Evolutionary conservation across 78 protist species (phyloP).

Genomic region (Anaeramoeba flamelloides): DNA sequence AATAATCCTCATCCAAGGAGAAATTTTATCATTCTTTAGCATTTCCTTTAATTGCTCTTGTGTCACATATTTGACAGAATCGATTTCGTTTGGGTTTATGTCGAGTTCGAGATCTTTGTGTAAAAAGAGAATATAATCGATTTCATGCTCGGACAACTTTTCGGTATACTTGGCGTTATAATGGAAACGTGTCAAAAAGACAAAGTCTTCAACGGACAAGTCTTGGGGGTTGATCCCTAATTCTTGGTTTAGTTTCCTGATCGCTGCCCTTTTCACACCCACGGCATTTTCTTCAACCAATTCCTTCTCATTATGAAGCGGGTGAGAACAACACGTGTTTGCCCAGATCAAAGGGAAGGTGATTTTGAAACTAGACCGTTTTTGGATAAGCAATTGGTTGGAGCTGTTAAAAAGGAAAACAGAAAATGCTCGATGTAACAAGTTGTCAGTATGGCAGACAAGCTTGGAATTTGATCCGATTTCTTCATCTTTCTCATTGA

Average conservation of each 20-base stretch:
- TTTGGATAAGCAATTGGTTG: slow-evolving; percentile 49
- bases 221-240: not conserved
- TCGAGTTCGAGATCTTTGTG: not conserved
- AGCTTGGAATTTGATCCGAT: no score
- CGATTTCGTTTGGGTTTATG: not conserved
- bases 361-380: slow-evolving; percentile 51
- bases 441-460: slow-evolving; percentile 36
- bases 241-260: not conserved
- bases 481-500: no score
- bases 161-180: not conserved
- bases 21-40: not conserved
- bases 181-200: not conserved
- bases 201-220: not conserved
- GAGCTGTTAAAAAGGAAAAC: slow-evolving; percentile 44
- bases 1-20: not conserved
- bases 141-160: not conserved
- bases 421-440: slow-evolving; percentile 67
- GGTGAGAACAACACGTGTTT: slow-evolving; percentile 75
- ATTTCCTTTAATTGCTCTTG: not conserved
- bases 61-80: not conserved
- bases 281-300: slow-evolving; percentile 5
- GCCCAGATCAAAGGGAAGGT: slow-evolving; percentile 62
- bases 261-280: not conserved
- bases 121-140: not conserved
- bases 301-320: slow-evolving; percentile 30